Evolutionary conservation across 306 rosid species (phyloP), one percentile per base, ranked within the genome.

Genomic region (Vachellia pachyceras): DNA sequence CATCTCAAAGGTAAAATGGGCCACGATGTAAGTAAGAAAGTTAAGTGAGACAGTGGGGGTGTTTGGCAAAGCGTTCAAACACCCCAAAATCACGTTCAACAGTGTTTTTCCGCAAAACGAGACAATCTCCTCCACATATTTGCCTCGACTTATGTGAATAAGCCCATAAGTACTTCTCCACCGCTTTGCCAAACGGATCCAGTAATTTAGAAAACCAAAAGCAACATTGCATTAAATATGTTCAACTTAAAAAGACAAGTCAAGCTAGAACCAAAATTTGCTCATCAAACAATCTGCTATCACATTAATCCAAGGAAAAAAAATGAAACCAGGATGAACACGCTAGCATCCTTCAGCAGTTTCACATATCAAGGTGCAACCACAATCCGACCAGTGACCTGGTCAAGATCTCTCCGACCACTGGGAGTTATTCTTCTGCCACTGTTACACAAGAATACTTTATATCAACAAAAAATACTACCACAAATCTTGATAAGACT

Each of bases 331-430:
- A 71, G 17, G 69, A 76, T 14, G 35, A 37, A 45, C 20, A 40
- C 23, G 12, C 11, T 15, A 23, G 14, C 55, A 33, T 0, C 25
- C 80, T 8, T 77, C 50, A 33, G 65, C 65, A 44, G 50, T 52
- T 10, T 80, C 0, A 66, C 10, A 18, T 20, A 85, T 85, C 85
- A 85, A 57, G 82, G 85, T 13, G 88, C 85, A 67, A 77, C 58
- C 13, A 72, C 85, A 15, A 85, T 85, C 1, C 85, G 36, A 57
- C 88, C 88, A 0, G 83, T 85, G 41, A 85, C 88, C 23, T 85
- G 88, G 64, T 85, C 88, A 39, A 85, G 82, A 73, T 85, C 88
- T 22, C 88, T 57, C 4, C 82, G 65, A 35, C 88, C 88, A 68
- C 63, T 85, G 52, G 88, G 73, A 29, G 88, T 85, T 69, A 85